These are phyloP conservation scores for Trypanosoma platydactyli DNA, from an alignment of 208 protist species.

Conservation along the genomic window DNA sequence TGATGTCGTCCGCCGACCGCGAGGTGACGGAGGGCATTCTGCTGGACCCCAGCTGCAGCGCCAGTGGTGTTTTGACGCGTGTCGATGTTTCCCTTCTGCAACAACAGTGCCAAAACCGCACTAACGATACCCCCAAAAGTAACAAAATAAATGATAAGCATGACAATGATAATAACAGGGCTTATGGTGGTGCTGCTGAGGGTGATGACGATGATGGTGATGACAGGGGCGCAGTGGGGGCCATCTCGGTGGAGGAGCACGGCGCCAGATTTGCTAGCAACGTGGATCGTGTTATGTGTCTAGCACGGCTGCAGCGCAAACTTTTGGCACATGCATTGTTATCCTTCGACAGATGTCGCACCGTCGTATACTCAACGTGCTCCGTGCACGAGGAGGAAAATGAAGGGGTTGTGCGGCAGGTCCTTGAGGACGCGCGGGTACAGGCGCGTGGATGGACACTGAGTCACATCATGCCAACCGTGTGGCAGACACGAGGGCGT, in stretches of 20 bases:
- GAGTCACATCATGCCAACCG: conserved; percentile 79
- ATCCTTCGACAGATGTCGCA: conserved; percentile 85
- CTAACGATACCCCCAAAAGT: neutral
- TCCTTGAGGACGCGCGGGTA: conserved; percentile 73
- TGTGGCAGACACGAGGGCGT: conserved; percentile 60
- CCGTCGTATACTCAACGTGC: conserved; percentile 93
- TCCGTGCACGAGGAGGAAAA: conserved; percentile 90
- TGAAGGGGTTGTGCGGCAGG: conserved; percentile 85
- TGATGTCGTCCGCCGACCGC: conserved; percentile 71
- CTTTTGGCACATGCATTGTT: conserved; percentile 85
- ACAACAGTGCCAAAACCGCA: conserved; percentile 8
- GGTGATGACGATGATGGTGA: conserved; percentile 8
- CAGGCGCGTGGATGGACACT: conserved; percentile 73
- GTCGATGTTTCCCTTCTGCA: conserved; percentile 75
- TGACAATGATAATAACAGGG: conserved; percentile 7
- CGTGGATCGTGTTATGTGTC: conserved; percentile 68
- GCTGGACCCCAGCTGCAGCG: conserved; percentile 92
- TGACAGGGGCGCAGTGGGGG: conserved; percentile 10
- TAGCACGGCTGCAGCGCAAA: conserved; percentile 85
- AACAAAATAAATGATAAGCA: conserved; percentile 20
- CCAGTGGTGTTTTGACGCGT: conserved; percentile 84
- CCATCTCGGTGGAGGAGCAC: conserved; percentile 45
- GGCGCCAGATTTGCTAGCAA: conserved; percentile 53
- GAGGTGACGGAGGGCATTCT: conserved; percentile 83
- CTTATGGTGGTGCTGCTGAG: neutral